A percentile compares a stretch with the other conserved stretches of the same genome.
Evolutionary conservation across 1,139 yeast species (phyloP).

Genomic region (Arxiozyma slooffiae): DNA sequence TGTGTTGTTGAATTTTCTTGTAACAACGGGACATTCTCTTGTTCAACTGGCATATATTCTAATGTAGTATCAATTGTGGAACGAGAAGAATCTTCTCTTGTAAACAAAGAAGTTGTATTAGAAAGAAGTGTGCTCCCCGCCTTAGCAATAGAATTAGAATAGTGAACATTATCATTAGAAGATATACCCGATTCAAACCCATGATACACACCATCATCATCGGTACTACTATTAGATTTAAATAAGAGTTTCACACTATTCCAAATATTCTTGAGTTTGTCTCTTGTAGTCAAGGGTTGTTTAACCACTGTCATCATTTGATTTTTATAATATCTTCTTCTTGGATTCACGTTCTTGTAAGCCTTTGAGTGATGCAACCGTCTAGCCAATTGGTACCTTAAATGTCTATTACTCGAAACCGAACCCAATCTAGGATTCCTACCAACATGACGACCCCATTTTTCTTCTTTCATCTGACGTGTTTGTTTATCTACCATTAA

Average conservation of each 20-base stretch:
- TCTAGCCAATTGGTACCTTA: background rate
- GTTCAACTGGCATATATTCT: slow-evolving; percentile 3
- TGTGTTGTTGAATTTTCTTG: background rate
- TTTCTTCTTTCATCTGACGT: background rate
- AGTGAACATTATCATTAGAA: background rate
- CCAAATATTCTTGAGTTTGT: slow-evolving; percentile 1
- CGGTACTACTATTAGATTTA: too few species aligned
- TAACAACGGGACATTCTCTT: background rate
- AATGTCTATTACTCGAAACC: background rate
- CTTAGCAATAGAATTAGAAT: background rate
- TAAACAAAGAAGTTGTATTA: background rate
- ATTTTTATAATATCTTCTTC: background rate
- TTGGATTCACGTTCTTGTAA: background rate
- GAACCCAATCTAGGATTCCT: background rate
- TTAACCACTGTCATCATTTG: background rate
- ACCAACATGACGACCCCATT: background rate
- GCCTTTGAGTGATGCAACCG: background rate
- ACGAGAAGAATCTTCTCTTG: background rate
- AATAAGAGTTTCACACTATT: background rate
- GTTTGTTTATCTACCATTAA: background rate
- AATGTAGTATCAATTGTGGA: slow-evolving; percentile 3
- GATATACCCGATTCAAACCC: background rate
- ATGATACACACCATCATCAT: background rate
- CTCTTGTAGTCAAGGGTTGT: background rate
- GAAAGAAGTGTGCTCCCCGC: background rate